Evolutionary conservation across 768 basidiomycete species (phyloP).

Genomic region (Pisolithus microcarpus): DNA sequence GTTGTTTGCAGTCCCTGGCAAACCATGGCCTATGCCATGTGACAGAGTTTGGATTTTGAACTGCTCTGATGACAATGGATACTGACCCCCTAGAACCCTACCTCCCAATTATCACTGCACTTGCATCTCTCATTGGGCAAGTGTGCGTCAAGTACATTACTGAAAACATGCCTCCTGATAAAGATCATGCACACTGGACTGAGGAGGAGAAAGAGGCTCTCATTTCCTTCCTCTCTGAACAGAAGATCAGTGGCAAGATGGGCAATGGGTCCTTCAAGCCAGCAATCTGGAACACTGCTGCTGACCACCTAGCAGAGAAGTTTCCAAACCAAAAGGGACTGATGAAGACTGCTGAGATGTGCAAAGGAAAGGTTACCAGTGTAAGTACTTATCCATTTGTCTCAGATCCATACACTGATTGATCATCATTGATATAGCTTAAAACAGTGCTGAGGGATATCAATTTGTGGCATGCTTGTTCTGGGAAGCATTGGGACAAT

Average conservation of each 20-base stretch:
- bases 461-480: neutral
- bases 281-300: neutral
- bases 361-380: neutral
- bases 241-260: neutral
- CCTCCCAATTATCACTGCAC: no score
- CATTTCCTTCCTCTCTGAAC: neutral
- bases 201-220: neutral
- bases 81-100: no score
- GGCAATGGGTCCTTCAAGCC: neutral
- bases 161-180: neutral
- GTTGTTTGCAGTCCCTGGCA: no score
- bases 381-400: neutral
- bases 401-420: neutral
- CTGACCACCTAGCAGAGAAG: neutral
- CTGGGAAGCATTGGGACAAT: neutral
- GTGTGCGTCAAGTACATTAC: neutral
- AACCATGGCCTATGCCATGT: no score
- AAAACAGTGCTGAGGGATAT: neutral
- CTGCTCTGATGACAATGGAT: no score
- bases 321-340: neutral
- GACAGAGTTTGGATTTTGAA: no score
- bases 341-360: neutral
- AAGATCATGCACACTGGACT: neutral
- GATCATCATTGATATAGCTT: neutral
- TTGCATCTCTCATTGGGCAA: neutral